Conservation (phyloP, 805 yeast genomes). For the Saccharomycopsis schoenii region DNA sequence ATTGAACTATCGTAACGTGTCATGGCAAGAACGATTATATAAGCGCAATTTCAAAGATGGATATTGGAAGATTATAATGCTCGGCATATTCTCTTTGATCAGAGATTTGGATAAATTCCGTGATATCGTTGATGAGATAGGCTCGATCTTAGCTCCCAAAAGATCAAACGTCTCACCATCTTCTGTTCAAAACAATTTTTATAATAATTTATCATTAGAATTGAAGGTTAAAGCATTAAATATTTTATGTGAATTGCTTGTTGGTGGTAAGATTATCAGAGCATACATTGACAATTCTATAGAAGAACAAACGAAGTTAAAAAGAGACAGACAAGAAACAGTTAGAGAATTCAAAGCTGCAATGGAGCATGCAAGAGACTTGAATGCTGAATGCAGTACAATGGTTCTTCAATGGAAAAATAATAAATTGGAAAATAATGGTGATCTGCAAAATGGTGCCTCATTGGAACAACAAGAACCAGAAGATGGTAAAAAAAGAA, state of each 20-base stretch:
- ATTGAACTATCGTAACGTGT: slow-evolving; percentile 45
- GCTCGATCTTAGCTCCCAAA: slow-evolving; percentile 48
- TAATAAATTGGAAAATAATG: slow-evolving; percentile 9
- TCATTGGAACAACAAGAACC: slow-evolving; percentile 13
- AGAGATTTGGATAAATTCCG: slow-evolving; percentile 48
- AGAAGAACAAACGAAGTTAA: slow-evolving; percentile 49
- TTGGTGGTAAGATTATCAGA: slow-evolving; percentile 50
- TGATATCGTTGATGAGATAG: slow-evolving; percentile 39
- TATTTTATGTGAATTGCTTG: slow-evolving; percentile 53
- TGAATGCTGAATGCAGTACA: slow-evolving; percentile 31
- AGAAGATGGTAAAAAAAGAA: slow-evolving; percentile 21
- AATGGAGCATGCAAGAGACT: slow-evolving; percentile 40
- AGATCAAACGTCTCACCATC: slow-evolving; percentile 38
- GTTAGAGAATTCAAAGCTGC: slow-evolving; percentile 48
- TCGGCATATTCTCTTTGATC: slow-evolving; percentile 60
- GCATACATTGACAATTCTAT: slow-evolving; percentile 55
- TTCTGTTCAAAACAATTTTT: slow-evolving; percentile 46
- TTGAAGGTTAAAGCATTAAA: slow-evolving; percentile 49
- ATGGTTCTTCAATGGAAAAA: slow-evolving; percentile 17
- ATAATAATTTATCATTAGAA: slow-evolving; percentile 37
- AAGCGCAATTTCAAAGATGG: slow-evolving; percentile 74
- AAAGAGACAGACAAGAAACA: slow-evolving; percentile 59
- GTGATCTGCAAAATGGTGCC: not conserved
- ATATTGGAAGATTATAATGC: slow-evolving; percentile 68
- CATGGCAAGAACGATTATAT: slow-evolving; percentile 74